Conservation (phyloP, 495 filamentous ascomycete genomes). For the Hypoxylon cercidicola region DNA sequence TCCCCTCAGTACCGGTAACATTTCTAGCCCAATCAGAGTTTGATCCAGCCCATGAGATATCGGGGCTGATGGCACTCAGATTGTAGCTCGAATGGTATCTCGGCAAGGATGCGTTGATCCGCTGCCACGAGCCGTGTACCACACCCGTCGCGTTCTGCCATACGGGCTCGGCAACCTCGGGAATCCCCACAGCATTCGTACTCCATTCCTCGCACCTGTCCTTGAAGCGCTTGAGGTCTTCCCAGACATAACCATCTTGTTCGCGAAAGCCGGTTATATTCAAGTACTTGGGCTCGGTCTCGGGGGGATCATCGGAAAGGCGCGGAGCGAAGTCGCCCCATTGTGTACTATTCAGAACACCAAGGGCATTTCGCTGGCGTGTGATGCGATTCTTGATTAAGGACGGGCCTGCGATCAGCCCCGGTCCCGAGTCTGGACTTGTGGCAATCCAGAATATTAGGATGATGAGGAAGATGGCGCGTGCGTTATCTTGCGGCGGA, state of each 20-base stretch:
- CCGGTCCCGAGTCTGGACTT: constrained; percentile 52
- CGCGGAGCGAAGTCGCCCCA: constrained; percentile 78
- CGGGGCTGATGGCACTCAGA: constrained; percentile 58
- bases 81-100: constrained; percentile 57
- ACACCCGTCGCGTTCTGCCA: constrained; percentile 87
- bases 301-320: constrained; percentile 38
- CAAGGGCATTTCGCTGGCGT: constrained; percentile 67
- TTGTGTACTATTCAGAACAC: constrained; percentile 73
- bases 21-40: constrained; percentile 71
- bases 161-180: constrained; percentile 57
- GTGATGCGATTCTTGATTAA: constrained; percentile 51
- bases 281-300: constrained; percentile 67
- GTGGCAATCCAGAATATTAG: constrained; percentile 56
- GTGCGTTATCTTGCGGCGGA: constrained; percentile 53
- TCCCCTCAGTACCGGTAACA: constrained; percentile 69
- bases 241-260: constrained; percentile 81
- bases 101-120: constrained; percentile 54
- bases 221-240: constrained; percentile 61
- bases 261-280: constrained; percentile 81
- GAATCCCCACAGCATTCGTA: constrained; percentile 50
- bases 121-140: constrained; percentile 79
- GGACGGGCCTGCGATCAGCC: constrained; percentile 52
- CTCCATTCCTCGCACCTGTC: constrained; percentile 57
- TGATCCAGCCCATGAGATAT: constrained; percentile 49
- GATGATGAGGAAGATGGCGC: constrained; percentile 53